These are phyloP conservation scores for Symbiodinium pilosum DNA, from an alignment of 73 alveolate genomes.

Conservation along the genomic window DNA sequence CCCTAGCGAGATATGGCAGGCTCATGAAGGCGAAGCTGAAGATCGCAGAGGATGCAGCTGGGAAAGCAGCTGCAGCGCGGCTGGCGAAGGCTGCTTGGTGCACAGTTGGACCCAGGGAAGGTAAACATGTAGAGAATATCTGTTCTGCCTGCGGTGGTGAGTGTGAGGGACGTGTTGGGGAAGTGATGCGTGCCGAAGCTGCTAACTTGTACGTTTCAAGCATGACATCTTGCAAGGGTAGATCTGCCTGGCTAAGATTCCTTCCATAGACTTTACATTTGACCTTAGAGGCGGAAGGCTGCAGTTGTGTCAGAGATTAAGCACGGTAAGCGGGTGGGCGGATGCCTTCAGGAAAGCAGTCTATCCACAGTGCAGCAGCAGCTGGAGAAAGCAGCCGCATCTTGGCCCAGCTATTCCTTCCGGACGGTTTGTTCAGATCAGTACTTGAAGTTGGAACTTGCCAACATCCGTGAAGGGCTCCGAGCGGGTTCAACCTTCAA, in stretches of 20 bases:
- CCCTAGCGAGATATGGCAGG: conserved; percentile 30
- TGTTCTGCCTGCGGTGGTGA: too few species aligned
- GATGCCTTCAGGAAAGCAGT: background rate
- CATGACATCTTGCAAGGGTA: background rate
- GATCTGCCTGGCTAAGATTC: too few species aligned
- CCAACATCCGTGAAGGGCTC: too few species aligned
- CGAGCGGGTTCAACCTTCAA: too few species aligned
- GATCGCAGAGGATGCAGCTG: conserved; percentile 82
- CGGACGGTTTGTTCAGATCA: too few species aligned
- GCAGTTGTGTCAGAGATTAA: too few species aligned
- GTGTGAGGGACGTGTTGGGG: background rate
- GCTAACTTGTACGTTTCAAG: background rate
- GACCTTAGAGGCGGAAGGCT: too few species aligned
- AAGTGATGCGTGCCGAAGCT: background rate
- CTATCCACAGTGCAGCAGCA: conserved; percentile 72
- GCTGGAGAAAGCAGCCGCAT: conserved; percentile 24
- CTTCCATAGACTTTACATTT: too few species aligned
- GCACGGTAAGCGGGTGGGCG: too few species aligned
- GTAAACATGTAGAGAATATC: too few species aligned
- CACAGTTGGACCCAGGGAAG: too few species aligned
- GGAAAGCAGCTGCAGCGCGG: conserved; percentile 53
- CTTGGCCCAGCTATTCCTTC: background rate
- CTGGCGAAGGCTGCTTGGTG: background rate
- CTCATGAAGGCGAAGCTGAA: conserved; percentile 87
- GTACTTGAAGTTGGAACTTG: too few species aligned